Evolutionary conservation across 768 basidiomycete species (phyloP), one percentile per base, ranked within the genome.

Genomic region (Leucocoprinus birnbaumii): DNA sequence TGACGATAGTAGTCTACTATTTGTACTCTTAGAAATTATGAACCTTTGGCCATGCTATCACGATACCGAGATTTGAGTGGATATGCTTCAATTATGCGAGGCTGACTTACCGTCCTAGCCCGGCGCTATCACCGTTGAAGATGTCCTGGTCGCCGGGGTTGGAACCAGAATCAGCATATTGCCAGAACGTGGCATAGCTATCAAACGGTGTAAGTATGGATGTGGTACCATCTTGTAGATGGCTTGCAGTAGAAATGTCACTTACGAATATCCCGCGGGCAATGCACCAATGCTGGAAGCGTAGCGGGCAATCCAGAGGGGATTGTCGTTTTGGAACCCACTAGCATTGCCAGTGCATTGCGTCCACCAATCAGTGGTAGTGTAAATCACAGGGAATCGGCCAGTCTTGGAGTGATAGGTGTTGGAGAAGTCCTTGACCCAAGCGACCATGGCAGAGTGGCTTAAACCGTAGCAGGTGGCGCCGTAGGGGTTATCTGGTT

Each of bases 311-410:
- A 87, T 73, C 83, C 83, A 86, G 2, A 88, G 70, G 2, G 85
- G 83, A 63, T 79, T 84, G 51, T 69, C 76, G 3, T 62, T 51
- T 0, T 63, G 75, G 58, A 87, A 87, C 3, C 67, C 68, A 13
- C 71, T 68, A 52, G 75, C 81, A 63, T 84, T 81, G 0, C 80
- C 83, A 2, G 86, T 87, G 65, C 86, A 88, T 9, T 73, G 75
- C 10, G 60, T 79, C 86, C 86, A 88, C 86, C 86, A 87, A 63
- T 78, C 71, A 11, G 82, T 85, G 2, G 80, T 83, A 24, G 81
- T 81, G 59, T 86, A 86, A 54, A 57, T 60, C 21, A 24, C 45
- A 46, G 58, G 13, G n/a, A 69, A 84, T 75, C 79, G 75, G 24
- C 71, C 69, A 7, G 80, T 82, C 11, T 61, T 55, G 13, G 77